phyloP scores from a whole-genome alignment of 2,329 filamentous ascomycete species.

The Cladosporium sp. region DNA sequence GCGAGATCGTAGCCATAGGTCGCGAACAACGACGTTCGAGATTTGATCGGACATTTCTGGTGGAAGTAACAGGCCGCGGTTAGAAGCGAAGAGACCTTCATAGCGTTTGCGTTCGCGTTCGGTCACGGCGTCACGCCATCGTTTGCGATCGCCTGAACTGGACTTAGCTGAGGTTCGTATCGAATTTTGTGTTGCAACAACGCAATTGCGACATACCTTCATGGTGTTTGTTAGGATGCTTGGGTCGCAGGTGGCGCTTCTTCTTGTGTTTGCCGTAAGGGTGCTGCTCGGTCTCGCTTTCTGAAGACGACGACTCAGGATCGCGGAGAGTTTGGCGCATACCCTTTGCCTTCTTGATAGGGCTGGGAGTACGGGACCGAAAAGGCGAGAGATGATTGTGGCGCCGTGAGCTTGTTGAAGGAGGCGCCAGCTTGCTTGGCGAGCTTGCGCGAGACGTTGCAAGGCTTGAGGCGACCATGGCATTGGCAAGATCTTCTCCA shows the following conservation, averaged over 20 bases:
- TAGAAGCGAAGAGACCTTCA: constrained; percentile 82
- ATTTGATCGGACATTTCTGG: constrained; percentile 46
- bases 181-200: background rate
- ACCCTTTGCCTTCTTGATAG: constrained; percentile 41
- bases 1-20: constrained; percentile 73
- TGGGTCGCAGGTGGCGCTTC: constrained; percentile 55
- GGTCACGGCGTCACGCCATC: constrained; percentile 75
- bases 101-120: constrained; percentile 74
- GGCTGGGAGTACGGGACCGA: constrained; percentile 42
- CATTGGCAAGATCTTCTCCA: constrained; percentile 67
- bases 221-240: constrained; percentile 70
- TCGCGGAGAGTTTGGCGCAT: constrained; percentile 69
- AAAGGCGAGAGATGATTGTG: constrained; percentile 6
- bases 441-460: constrained; percentile 55
- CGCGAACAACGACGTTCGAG: constrained; percentile 66
- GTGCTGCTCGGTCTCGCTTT: constrained; percentile 48
- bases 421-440: constrained; percentile 41
- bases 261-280: constrained; percentile 53
- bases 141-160: constrained; percentile 55
- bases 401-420: constrained; percentile 29
- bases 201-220: constrained; percentile 53
- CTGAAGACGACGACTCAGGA: constrained; percentile 35
- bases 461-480: constrained; percentile 73
- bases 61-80: constrained; percentile 58
- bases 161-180: background rate